Evolutionary conservation across 208 protist genomes (phyloP), one percentile per base, ranked within the genome.

Genomic region (Acanthamoeba lenticulata): DNA sequence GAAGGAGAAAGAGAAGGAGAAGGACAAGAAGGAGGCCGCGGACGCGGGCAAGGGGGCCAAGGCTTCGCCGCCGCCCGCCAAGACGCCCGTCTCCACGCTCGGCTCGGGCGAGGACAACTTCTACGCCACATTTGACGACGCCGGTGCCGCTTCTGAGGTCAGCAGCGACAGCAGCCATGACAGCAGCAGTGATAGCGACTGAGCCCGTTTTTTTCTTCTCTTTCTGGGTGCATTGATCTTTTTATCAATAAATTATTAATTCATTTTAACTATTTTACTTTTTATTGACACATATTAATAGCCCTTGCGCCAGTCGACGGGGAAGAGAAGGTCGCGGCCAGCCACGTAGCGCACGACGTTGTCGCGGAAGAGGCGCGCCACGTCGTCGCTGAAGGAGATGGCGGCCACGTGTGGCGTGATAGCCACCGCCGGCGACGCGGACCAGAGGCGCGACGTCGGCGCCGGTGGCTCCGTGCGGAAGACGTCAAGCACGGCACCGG

Each of bases 231-330:
- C 11, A 72, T 19, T n/a, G 6, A 38, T n/a, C 21, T 72, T 72
- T 72, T n/a, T 72, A 13, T 5, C n/a, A n/a, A n/a, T n/a, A n/a
- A n/a, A n/a, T n/a, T n/a, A n/a, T n/a, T n/a, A n/a, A n/a, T n/a
- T n/a, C n/a, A n/a, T n/a, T n/a, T n/a, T 32, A 32, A 27, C 13
- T 32, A 19, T 42, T 27, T 3, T 42, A 19, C 52, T 44, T 27
- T 42, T 24, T 49, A 21, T 24, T 40, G 13, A 4, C 27, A 32
- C 42, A 27, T 55, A 7, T 57, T 38, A 90, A 34, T 90, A 90
- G 83, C 83, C 83, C 15, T 90, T 90, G 55, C 24, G 45, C 83
- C 83, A 90, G 55, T 90, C 83, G 32, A 90, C 83, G 34, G 57
- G 32, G 55, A 49, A 90, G 52, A 44, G 83, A 29, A 90, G 57